Base-by-base conservation (phyloP, 1,284 basidiomycete species). In the Tylopilus orsonianus region DNA sequence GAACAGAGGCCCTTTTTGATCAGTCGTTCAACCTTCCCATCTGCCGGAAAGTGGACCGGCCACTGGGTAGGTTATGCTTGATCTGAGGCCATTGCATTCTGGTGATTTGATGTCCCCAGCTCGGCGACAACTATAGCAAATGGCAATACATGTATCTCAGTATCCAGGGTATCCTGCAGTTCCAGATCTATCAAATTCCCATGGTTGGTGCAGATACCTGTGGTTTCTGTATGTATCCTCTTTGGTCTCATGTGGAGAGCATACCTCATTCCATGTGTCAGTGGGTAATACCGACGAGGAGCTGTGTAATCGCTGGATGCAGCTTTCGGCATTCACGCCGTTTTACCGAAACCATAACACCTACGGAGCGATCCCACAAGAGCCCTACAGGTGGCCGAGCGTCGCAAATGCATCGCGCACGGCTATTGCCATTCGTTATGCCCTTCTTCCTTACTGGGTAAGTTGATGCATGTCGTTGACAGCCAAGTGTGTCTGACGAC, bases 301-400 rank as follows among this genome's bases (percentile, higher is more conserved):
- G 62, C 75, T 93, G 8, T 89, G 87, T 65, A 85, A 83, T 51
- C 78, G 89, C 19, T 92, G 89, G 89, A 88, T 87, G 83, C 80
- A 84, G 59, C 73, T 91, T 10, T 75, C 83, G 2, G 87, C 88
- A 0, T 87, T 89, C 61, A 74, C 76, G n/a, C 85, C 85, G 4
- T 87, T 87, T 67, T 87, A 79, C 57, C 71, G 84, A 30, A 87
- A 87, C 57, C 86, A 88, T 59, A 88, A 89, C 52, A 65, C 71
- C 32, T 55, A 54, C 22, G 78, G 78, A 19, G 81, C 83, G 7
- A 73, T 86, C 23, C 69, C 79, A 9, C 87, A 88, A 61, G 87
- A 90, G 60, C 85, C 86, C 1, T 90, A 84, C 59, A 71, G 77
- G 30, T 91, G 88, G 87, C 80, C 85, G 41, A 83, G 80, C 45